Conservation (phyloP, 2,329 filamentous ascomycete genomes). For the Paecilomyces formosus region DNA sequence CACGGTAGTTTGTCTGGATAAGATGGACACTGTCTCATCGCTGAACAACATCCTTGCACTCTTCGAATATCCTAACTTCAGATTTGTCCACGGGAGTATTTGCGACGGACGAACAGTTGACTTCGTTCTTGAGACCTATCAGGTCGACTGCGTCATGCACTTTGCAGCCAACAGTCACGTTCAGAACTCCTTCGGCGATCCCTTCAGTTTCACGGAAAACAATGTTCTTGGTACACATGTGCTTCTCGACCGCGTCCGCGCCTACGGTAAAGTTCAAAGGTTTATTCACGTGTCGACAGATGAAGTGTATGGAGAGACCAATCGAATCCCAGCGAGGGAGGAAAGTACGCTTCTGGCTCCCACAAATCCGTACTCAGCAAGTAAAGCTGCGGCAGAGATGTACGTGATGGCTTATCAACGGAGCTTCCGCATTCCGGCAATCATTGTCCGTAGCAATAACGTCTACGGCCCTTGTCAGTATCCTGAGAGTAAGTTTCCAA, state of each 20-base stretch:
- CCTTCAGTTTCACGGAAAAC: slow-evolving; percentile 70
- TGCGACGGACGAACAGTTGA: slow-evolving; percentile 64
- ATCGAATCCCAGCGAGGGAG: slow-evolving; percentile 61
- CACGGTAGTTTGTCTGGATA: slow-evolving; percentile 76
- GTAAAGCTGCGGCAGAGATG: slow-evolving; percentile 78
- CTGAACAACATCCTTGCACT: slow-evolving; percentile 70
- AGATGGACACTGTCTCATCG: slow-evolving; percentile 74
- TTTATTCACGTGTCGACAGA: slow-evolving; percentile 82
- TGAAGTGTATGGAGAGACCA: slow-evolving; percentile 68
- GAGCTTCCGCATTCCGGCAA: slow-evolving; percentile 50
- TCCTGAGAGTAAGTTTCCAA: slow-evolving; percentile 61
- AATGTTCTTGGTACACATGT: slow-evolving; percentile 83
- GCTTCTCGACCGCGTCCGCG: slow-evolving; percentile 67
- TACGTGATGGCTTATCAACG: slow-evolving; percentile 69
- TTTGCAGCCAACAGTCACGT: slow-evolving; percentile 84
- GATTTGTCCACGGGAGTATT: slow-evolving; percentile 67
- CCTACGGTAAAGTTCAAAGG: slow-evolving; percentile 55
- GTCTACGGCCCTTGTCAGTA: slow-evolving; percentile 81
- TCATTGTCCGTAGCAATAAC: slow-evolving; percentile 77
- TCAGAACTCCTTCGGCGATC: slow-evolving; percentile 74
- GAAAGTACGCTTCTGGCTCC: slow-evolving; percentile 69
- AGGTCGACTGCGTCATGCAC: slow-evolving; percentile 74
- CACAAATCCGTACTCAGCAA: slow-evolving; percentile 70
- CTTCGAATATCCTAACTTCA: slow-evolving; percentile 43
- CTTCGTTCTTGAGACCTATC: slow-evolving; percentile 61